Evolutionary conservation across 352 stramenopile genomes (phyloP), one percentile per base, ranked within the genome.

Genomic region (Phytophthora melonis): DNA sequence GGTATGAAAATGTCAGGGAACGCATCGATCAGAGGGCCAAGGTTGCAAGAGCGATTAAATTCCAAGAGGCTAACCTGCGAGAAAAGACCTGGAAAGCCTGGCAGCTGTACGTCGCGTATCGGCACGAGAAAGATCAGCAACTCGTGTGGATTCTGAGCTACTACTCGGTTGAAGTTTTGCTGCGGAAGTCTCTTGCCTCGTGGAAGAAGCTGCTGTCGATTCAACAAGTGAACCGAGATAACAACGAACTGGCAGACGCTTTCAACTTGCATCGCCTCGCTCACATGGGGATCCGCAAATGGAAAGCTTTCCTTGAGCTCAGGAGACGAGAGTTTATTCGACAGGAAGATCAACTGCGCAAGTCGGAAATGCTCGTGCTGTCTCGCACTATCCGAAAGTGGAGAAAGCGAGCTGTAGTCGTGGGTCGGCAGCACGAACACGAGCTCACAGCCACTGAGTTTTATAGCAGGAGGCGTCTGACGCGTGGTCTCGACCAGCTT

Each of bases 121-220:
- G 74, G 19, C 59, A 58, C 23, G 60, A 77, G 14, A 74, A 79
- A 53, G 68, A 81, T 7, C 56, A 83, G 8, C 65, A 66, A 50
- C 19, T 75, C 5, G 59, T 56, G 10, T 77, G 78, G 50, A 76
- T 71, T 10, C 36, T 83, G 3, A 68, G 64, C 11, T 79, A 81
- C 36, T 83, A 81, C 47, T 78, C 72, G 9, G 63, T 69, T 6
- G 47, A 70, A 5, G 60, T 85, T 34, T 45, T 83, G 11, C 75
- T 81, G 19, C 66, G 63, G 23, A 63, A 63, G 18, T 77, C 60
- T 10, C 52, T 82, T 9, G 9, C 1, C 4, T 63, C 64, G 8
- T 82, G 77, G 77, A 72, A 74, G 47, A 27, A 56, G 11, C 32
- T 72, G 8, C 27, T 79, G 5, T 30, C 14, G 3, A 56, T 58